These are phyloP conservation scores for Botrytis pseudocinerea DNA, from an alignment of 2,329 filamentous ascomycete species.

Conservation along the genomic window DNA sequence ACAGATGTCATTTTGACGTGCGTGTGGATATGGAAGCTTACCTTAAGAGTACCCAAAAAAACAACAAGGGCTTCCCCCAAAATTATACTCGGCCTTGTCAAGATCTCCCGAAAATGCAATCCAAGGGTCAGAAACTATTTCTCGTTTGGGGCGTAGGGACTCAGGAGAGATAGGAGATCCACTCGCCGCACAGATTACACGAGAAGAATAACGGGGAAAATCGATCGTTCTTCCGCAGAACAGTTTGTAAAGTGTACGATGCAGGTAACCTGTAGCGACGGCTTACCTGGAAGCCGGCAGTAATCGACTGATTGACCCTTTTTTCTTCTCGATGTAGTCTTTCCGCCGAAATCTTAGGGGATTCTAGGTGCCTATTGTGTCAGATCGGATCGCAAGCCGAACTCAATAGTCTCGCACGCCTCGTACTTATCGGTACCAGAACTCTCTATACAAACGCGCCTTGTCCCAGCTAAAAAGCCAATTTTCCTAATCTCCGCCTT, in stretches of 20 bases:
- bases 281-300: background rate
- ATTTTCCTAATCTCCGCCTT: conserved; percentile 22
- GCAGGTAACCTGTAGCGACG: conserved; percentile 10
- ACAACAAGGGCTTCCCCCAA: conserved; percentile 25
- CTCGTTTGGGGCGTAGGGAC: conserved; percentile 20
- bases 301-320: conserved; percentile 13
- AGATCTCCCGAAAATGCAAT: conserved; percentile 23
- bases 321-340: background rate
- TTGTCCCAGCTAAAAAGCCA: conserved; percentile 22
- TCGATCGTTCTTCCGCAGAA: conserved; percentile 16
- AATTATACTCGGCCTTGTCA: conserved; percentile 26
- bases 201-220: conserved; percentile 15
- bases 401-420: conserved; percentile 1
- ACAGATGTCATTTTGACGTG: conserved; percentile 18
- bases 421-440: background rate
- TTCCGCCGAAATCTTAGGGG: background rate
- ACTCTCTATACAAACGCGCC: conserved; percentile 8
- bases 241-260: conserved; percentile 6
- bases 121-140: conserved; percentile 13
- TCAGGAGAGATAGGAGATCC: conserved; percentile 23
- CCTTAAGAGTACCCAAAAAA: conserved; percentile 17
- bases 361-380: background rate
- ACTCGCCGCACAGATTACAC: conserved; percentile 23
- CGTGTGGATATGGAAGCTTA: conserved; percentile 25
- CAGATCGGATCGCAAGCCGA: conserved; percentile 18